phyloP scores from a whole-genome alignment of 371 early-diverging fungal genomes.

The Mortierella polycephala region DNA sequence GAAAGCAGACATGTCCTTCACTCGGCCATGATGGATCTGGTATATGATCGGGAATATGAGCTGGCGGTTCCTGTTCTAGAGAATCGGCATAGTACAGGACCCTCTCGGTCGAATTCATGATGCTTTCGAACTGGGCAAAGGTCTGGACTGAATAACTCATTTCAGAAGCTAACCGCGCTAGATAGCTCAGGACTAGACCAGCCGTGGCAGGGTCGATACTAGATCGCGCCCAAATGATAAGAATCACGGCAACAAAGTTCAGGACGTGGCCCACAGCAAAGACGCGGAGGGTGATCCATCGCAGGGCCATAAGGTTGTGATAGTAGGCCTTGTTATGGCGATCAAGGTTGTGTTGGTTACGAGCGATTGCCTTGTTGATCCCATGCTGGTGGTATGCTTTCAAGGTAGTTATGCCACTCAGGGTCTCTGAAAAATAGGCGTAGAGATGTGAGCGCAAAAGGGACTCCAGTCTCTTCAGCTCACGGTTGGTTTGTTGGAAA shows the following conservation, averaged over 20 bases:
- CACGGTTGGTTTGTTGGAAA: constrained; percentile 69
- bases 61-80: constrained; percentile 63
- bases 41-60: constrained; percentile 30
- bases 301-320: constrained; percentile 6
- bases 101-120: constrained; percentile 61
- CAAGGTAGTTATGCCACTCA: constrained; percentile 63
- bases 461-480: constrained; percentile 80
- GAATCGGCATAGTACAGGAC: constrained; percentile 63
- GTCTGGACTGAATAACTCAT: constrained; percentile 84
- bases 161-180: constrained; percentile 50
- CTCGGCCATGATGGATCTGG: constrained; percentile 29
- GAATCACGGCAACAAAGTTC: constrained; percentile 27
- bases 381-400: constrained; percentile 63
- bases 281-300: constrained; percentile 33
- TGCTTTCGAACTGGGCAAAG: constrained; percentile 30
- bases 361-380: constrained; percentile 26
- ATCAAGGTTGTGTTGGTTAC: constrained; percentile 34
- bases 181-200: constrained; percentile 44
- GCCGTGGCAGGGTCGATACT: constrained; percentile 31
- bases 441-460: constrained; percentile 63
- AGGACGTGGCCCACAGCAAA: constrained; percentile 18
- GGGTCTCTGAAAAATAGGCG: constrained; percentile 65
- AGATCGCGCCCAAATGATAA: constrained; percentile 25
- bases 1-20: constrained; percentile 30
- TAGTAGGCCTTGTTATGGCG: constrained; percentile 37